These are phyloP conservation scores for Aspergillus vadensis DNA, from an alignment of 2,329 filamentous ascomycete species.

Conservation along the genomic window DNA sequence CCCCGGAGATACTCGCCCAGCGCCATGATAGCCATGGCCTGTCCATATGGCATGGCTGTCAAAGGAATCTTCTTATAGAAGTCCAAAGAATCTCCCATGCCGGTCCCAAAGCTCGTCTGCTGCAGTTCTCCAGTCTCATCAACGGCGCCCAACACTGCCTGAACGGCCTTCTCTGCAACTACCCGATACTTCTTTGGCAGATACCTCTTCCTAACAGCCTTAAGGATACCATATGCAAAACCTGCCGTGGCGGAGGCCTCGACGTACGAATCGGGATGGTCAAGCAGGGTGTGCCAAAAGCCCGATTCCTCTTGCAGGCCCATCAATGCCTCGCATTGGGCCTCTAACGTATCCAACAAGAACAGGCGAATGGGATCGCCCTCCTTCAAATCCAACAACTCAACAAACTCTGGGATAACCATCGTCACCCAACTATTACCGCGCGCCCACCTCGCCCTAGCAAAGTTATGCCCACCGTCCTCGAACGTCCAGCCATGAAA, in stretches of 20 bases:
- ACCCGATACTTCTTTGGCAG: constrained; percentile 63
- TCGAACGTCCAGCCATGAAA: constrained; percentile 83
- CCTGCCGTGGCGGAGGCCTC: constrained; percentile 79
- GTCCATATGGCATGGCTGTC: constrained; percentile 82
- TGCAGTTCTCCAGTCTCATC: constrained; percentile 68
- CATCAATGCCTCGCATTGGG: constrained; percentile 67
- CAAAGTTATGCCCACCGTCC: constrained; percentile 63
- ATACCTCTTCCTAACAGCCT: constrained; percentile 70
- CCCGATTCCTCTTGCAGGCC: constrained; percentile 63
- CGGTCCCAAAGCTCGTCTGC: constrained; percentile 77
- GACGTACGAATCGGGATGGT: constrained; percentile 70
- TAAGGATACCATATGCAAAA: constrained; percentile 78
- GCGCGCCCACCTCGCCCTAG: constrained; percentile 58
- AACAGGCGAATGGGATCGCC: constrained; percentile 62
- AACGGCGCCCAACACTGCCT: constrained; percentile 67
- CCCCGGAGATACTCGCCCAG: constrained; percentile 69
- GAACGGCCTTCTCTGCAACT: constrained; percentile 66
- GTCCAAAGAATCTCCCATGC: constrained; percentile 71
- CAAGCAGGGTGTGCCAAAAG: constrained; percentile 74
- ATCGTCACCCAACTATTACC: constrained; percentile 72
- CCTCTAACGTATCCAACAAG: constrained; percentile 58
- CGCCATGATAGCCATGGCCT: constrained; percentile 83
- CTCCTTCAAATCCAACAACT: constrained; percentile 64
- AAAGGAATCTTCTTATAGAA: constrained; percentile 76
- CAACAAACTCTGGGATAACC: constrained; percentile 78